Conservation (phyloP, 768 basidiomycete genomes). For the Suillus decipiens region DNA sequence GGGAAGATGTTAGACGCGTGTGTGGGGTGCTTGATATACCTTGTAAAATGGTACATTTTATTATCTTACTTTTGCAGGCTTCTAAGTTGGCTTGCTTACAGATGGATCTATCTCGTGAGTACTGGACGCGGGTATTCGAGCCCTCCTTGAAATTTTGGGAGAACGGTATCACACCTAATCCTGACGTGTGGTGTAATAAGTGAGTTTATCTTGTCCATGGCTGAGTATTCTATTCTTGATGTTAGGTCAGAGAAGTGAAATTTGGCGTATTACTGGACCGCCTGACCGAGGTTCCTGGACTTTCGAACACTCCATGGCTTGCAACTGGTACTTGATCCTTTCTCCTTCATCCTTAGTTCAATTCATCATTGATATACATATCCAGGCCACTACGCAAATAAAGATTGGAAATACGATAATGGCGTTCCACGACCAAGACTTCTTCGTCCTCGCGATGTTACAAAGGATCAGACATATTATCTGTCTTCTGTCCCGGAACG, state of each 20-base stretch:
- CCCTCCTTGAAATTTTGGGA: slow-evolving; percentile 82
- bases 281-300: slow-evolving; percentile 40
- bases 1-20: slow-evolving; percentile 85
- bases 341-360: neutral
- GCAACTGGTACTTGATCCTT: slow-evolving; percentile 64
- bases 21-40: slow-evolving; percentile 73
- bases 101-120: slow-evolving; percentile 88
- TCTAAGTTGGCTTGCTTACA: slow-evolving; percentile 29
- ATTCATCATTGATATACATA: slow-evolving; percentile 1
- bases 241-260: slow-evolving; percentile 72
- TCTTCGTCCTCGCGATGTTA: slow-evolving; percentile 52
- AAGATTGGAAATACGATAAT: slow-evolving; percentile 45
- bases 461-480: slow-evolving; percentile 94
- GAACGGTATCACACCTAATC: slow-evolving; percentile 82
- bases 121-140: slow-evolving; percentile 91
- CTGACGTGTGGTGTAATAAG: slow-evolving; percentile 93
- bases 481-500: slow-evolving; percentile 74
- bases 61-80: slow-evolving; percentile 4
- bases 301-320: slow-evolving; percentile 56
- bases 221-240: slow-evolving; percentile 6
- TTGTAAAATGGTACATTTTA: slow-evolving; percentile 59
- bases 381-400: slow-evolving; percentile 89
- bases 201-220: slow-evolving; percentile 27
- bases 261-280: slow-evolving; percentile 81
- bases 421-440: slow-evolving; percentile 47